Conservation (phyloP, 1,284 basidiomycete species). For the Ganoderma sinense region DNA sequence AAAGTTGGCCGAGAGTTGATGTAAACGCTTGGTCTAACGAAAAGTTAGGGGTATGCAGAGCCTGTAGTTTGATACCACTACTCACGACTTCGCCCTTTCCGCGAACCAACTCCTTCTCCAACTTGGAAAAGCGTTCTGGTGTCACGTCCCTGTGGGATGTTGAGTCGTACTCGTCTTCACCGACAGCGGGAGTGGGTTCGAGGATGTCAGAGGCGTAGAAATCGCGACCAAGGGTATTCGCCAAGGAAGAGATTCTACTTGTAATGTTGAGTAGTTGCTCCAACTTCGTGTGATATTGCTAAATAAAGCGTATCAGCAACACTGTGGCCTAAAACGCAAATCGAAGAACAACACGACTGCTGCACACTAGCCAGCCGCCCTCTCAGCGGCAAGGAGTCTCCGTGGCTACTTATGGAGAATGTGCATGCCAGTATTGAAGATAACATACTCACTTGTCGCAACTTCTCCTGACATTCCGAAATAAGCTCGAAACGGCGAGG, state of each 20-base stretch:
- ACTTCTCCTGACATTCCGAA: constrained; percentile 72
- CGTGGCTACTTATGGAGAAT: too few species aligned
- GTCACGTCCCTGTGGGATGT: constrained; percentile 70
- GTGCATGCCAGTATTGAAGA: not conserved
- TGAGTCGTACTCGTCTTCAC: constrained; percentile 50
- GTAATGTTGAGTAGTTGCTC: constrained; percentile 76
- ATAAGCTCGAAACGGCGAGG: constrained; percentile 74
- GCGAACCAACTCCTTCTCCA: constrained; percentile 83
- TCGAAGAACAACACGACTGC: not conserved
- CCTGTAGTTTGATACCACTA: constrained; percentile 14
- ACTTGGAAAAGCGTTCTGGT: constrained; percentile 75
- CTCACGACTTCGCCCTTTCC: constrained; percentile 84
- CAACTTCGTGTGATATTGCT: constrained; percentile 82
- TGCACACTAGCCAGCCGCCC: not conserved
- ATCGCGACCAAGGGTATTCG: constrained; percentile 65
- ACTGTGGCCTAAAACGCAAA: not conserved
- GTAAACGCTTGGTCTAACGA: constrained; percentile 68
- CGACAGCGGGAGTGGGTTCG: constrained; percentile 50
- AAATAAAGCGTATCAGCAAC: not conserved
- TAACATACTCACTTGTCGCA: constrained; percentile 66
- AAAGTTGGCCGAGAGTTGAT: constrained; percentile 67
- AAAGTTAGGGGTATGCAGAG: constrained; percentile 5
- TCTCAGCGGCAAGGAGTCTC: too few species aligned
- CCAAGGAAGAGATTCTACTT: constrained; percentile 63
- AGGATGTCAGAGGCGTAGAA: constrained; percentile 69